phyloP scores from a whole-genome alignment of 139 green algal genomes.

The Volvox africanus region DNA sequence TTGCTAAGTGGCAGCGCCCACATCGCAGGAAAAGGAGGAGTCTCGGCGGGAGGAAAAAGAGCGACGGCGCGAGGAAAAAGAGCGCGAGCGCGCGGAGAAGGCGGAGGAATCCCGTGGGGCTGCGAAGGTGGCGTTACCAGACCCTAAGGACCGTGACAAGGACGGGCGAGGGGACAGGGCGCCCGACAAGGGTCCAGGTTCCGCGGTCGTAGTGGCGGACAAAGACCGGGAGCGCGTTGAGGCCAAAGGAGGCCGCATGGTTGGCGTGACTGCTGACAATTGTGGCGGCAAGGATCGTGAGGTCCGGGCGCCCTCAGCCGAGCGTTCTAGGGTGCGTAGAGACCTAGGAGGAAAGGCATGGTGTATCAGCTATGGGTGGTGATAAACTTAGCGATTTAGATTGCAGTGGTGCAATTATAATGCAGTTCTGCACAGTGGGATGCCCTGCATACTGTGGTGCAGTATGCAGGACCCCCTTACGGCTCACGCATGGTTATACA shows the following conservation, averaged over 20 bases:
- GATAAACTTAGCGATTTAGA: too few species aligned
- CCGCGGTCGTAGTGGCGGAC: neutral
- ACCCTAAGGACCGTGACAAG: neutral
- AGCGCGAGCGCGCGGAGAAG: conserved; percentile 7
- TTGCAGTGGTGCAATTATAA: too few species aligned
- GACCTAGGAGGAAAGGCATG: too few species aligned
- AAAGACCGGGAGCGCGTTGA: neutral
- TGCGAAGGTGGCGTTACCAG: neutral
- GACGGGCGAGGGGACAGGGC: neutral
- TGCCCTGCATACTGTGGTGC: too few species aligned
- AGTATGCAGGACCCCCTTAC: too few species aligned
- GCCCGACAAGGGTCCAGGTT: neutral
- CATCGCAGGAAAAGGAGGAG: neutral
- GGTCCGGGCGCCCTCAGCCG: neutral
- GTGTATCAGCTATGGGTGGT: too few species aligned
- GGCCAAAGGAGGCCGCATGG: neutral
- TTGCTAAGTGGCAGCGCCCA: too few species aligned
- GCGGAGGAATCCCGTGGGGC: neutral
- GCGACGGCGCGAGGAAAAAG: conserved; percentile 21
- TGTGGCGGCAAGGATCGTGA: neutral
- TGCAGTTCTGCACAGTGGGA: too few species aligned
- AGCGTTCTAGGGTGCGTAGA: neutral
- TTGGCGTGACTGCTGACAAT: too few species aligned
- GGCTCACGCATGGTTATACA: too few species aligned
- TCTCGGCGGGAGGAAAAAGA: conserved; percentile 19